phyloP scores from a whole-genome alignment of 1,139 yeast species.

The Debaryomyces fabryi region DNA sequence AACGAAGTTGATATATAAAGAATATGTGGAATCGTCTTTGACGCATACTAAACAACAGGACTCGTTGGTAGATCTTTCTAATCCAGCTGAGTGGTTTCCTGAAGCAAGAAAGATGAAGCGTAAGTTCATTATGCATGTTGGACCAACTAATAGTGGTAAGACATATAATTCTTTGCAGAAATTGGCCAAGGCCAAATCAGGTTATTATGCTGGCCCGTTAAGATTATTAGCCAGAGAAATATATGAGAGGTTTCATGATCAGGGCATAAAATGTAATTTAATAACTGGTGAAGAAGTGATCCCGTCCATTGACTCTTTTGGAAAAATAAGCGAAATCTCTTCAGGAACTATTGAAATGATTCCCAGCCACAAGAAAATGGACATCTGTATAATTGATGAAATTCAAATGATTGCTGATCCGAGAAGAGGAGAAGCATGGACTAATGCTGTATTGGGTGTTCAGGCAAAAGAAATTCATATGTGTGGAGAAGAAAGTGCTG shows the following conservation, averaged over 20 bases:
- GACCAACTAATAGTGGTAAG: constrained; percentile 98
- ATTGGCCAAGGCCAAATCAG: constrained; percentile 69
- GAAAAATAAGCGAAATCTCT: constrained; percentile 70
- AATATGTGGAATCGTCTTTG: constrained; percentile 21
- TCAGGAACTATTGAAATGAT: constrained; percentile 97
- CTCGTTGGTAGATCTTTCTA: constrained; percentile 50
- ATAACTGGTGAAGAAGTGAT: constrained; percentile 94
- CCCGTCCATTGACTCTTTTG: constrained; percentile 66
- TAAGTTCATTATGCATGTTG: constrained; percentile 84
- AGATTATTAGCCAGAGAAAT: constrained; percentile 89
- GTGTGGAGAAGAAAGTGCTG: constrained; percentile 90
- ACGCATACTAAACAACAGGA: constrained; percentile 17
- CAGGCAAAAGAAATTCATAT: constrained; percentile 84
- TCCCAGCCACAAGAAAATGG: constrained; percentile 65
- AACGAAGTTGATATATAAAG: constrained; percentile 28
- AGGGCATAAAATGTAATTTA: constrained; percentile 74
- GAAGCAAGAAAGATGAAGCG: constrained; percentile 80
- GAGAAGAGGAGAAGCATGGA: constrained; percentile 92
- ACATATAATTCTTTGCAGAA: constrained; percentile 80
- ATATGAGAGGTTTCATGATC: constrained; percentile 72
- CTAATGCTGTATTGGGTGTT: constrained; percentile 85
- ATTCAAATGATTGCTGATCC: constrained; percentile 91
- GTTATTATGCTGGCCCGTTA: constrained; percentile 94
- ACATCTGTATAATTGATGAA: constrained; percentile 91
- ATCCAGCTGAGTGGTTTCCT: constrained; percentile 90